A percentile compares a stretch with the other conserved stretches of the same genome.
Conservation (phyloP, 495 filamentous ascomycete species). For the Extremus antarcticus region DNA sequence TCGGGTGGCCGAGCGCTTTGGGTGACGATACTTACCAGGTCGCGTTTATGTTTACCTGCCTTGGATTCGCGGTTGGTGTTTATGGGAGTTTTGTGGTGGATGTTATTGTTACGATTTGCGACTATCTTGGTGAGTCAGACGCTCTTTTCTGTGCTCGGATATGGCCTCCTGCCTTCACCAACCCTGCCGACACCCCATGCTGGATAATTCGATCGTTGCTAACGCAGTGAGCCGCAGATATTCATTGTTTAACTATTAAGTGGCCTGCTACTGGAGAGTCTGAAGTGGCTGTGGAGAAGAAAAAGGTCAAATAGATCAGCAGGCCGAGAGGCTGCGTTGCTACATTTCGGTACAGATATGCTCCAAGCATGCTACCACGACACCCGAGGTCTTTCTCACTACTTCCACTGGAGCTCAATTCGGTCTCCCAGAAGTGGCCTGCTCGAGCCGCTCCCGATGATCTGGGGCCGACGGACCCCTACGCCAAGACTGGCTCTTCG, state of each 20-base stretch:
- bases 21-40: conserved; percentile 68
- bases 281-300: conserved; percentile 5
- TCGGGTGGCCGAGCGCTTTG: conserved; percentile 72
- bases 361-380: no score
- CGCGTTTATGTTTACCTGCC: conserved; percentile 70
- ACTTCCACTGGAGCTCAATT: no score
- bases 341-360: no score
- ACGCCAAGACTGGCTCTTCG: no score
- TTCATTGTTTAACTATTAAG: conserved; percentile 97
- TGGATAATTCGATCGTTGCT: neutral
- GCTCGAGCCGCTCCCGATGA: no score
- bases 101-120: conserved; percentile 92
- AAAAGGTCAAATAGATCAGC: conserved; percentile 7
- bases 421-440: no score
- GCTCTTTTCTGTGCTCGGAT: neutral
- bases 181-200: neutral
- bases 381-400: no score
- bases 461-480: no score
- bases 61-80: conserved; percentile 70
- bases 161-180: neutral
- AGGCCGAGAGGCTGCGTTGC: no score
- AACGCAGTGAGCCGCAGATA: conserved; percentile 42
- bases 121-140: conserved; percentile 48
- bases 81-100: conserved; percentile 95
- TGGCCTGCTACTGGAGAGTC: conserved; percentile 37